A percentile compares a stretch with the other conserved stretches of the same genome.
Evolutionary conservation across 1,284 basidiomycete species (phyloP).

Genomic region (Puccinia horiana): DNA sequence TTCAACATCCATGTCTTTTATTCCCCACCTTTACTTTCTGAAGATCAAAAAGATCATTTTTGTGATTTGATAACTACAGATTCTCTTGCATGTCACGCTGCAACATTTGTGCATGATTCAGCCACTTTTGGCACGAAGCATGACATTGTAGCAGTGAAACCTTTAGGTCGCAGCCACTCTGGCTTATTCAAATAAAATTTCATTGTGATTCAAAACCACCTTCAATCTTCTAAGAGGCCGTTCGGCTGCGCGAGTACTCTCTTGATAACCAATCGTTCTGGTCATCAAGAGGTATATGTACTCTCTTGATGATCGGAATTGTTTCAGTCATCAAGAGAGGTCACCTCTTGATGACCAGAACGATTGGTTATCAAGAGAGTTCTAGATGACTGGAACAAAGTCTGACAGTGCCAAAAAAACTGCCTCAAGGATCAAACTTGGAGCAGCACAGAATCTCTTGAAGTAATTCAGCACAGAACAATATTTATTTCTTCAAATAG

Average conservation of each 20-base stretch:
- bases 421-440: too few species aligned
- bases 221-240: not conserved
- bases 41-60: not conserved
- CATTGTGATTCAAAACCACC: not conserved
- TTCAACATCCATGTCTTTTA: constrained; percentile 34
- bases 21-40: constrained; percentile 7
- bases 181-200: constrained; percentile 5
- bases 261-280: not conserved
- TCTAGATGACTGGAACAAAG: too few species aligned
- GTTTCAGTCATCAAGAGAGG: too few species aligned
- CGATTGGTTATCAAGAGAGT: too few species aligned
- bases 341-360: too few species aligned
- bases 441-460: too few species aligned
- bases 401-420: too few species aligned
- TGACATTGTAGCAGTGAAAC: constrained; percentile 33
- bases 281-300: too few species aligned
- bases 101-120: constrained; percentile 4
- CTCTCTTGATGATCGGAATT: too few species aligned
- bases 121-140: constrained; percentile 16
- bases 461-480: too few species aligned
- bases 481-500: too few species aligned
- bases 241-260: not conserved
- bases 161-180: constrained; percentile 5
- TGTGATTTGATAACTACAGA: constrained; percentile 19
- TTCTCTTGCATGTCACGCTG: constrained; percentile 11